Evolutionary conservation across 208 protist species (phyloP).

Genomic region (Leishmania gerbilli): DNA sequence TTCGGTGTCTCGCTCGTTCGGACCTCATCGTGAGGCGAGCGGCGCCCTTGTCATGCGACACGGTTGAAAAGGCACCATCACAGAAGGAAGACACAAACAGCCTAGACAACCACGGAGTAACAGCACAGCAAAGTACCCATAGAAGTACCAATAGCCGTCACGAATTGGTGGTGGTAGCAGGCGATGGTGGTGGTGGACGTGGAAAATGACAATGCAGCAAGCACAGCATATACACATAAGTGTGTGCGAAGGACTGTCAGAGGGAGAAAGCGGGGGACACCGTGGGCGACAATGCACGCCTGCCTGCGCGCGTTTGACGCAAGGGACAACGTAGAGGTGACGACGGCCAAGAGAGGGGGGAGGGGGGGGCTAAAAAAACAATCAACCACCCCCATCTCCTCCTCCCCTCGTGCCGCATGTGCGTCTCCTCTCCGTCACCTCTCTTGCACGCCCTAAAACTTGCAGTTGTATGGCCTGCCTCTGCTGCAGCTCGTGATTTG

Average conservation of each 20-base stretch:
- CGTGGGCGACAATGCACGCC: neutral
- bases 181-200: neutral
- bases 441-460: neutral
- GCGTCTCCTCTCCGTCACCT: neutral
- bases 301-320: neutral
- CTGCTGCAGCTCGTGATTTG: neutral
- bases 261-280: neutral
- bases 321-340: neutral
- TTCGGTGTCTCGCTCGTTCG: neutral
- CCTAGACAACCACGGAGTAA: neutral
- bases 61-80: neutral
- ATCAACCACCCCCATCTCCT: neutral
- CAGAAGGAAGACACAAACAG: neutral
- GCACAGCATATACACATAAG: neutral
- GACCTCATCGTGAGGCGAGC: neutral
- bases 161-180: neutral
- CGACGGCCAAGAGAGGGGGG: neutral
- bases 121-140: neutral
- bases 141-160: too few species aligned
- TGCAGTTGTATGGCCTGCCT: neutral
- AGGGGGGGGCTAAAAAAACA: neutral
- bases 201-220: neutral
- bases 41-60: neutral
- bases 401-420: neutral
- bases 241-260: neutral